Percentiles rank a stretch among this genome's conserved stretches.
These are phyloP conservation scores for Phaffia rhodozyma DNA, from an alignment of 1,284 basidiomycete genomes.

Conservation along the genomic window DNA sequence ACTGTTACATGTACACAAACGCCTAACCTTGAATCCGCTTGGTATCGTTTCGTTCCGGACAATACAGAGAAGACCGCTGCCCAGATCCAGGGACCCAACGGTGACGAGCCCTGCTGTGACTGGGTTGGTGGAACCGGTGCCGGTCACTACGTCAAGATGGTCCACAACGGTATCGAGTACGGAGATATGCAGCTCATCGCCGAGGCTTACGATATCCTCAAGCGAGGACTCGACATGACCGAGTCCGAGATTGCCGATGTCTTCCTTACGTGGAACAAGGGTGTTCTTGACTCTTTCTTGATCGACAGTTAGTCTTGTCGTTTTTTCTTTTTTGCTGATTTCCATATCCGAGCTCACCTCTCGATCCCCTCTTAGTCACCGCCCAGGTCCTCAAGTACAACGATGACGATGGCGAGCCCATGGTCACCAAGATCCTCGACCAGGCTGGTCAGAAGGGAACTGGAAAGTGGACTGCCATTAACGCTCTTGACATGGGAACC, in stretches of 20 bases:
- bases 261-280: slow-evolving; percentile 91
- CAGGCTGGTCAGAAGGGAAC: slow-evolving; percentile 98
- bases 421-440: slow-evolving; percentile 90
- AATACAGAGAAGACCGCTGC: slow-evolving; percentile 70
- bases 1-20: no score
- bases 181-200: slow-evolving; percentile 99
- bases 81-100: slow-evolving; percentile 60
- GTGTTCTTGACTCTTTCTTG: slow-evolving; percentile 98
- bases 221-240: slow-evolving; percentile 75
- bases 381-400: slow-evolving; percentile 91
- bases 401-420: slow-evolving; percentile 82
- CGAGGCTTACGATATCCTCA: slow-evolving; percentile 97
- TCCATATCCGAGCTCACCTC: not conserved
- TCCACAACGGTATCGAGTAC: slow-evolving; percentile 99
- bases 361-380: slow-evolving; percentile 44
- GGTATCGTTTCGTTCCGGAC: not conserved
- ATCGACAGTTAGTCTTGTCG: slow-evolving; percentile 52
- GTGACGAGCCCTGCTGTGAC: slow-evolving; percentile 85
- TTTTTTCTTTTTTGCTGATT: no score
- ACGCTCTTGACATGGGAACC: slow-evolving; percentile 89
- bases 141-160: slow-evolving; percentile 97
- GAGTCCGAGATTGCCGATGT: slow-evolving; percentile 82
- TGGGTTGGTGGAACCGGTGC: slow-evolving; percentile 96
- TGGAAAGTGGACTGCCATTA: slow-evolving; percentile 99
- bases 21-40: not conserved